These are phyloP conservation scores for Penicillium argentinense DNA, from an alignment of 495 filamentous ascomycete species.

Conservation along the genomic window DNA sequence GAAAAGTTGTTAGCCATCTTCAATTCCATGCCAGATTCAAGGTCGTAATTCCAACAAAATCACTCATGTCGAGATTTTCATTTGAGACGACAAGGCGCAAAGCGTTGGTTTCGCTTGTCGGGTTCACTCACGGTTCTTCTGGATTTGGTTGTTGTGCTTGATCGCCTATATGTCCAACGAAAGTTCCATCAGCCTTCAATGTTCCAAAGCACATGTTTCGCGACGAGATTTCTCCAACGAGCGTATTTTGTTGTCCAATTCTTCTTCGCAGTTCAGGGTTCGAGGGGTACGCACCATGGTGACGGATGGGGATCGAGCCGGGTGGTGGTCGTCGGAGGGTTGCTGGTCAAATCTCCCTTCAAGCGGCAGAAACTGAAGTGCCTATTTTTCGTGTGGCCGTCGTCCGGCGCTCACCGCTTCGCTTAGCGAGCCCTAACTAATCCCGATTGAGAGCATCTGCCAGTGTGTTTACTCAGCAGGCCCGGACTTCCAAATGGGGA, in stretches of 20 bases:
- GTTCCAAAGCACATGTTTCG: slow-evolving; percentile 10
- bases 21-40: slow-evolving; percentile 14
- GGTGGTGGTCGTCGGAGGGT: slow-evolving; percentile 50
- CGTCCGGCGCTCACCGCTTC: slow-evolving; percentile 40
- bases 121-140: slow-evolving; percentile 81
- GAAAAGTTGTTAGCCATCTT: slow-evolving; percentile 31
- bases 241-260: slow-evolving; percentile 11
- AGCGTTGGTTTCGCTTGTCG: slow-evolving; percentile 1
- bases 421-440: slow-evolving; percentile 53
- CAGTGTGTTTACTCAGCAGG: slow-evolving; percentile 15
- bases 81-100: slow-evolving; percentile 2
- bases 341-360: slow-evolving; percentile 53
- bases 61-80: background rate
- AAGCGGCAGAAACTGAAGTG: slow-evolving; percentile 34
- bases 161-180: slow-evolving; percentile 66
- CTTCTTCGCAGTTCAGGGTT: slow-evolving; percentile 13
- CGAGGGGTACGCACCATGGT: slow-evolving; percentile 58
- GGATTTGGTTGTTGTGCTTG: slow-evolving; percentile 99
- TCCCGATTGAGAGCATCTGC: slow-evolving; percentile 23
- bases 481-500: background rate
- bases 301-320: slow-evolving; percentile 63
- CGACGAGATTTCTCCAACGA: slow-evolving; percentile 5
- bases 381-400: slow-evolving; percentile 50
- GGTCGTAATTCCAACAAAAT: slow-evolving; percentile 14
- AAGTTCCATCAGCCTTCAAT: slow-evolving; percentile 31